Evolutionary conservation across 352 stramenopile species (phyloP).

Genomic region (Phytophthora pistaciae): DNA sequence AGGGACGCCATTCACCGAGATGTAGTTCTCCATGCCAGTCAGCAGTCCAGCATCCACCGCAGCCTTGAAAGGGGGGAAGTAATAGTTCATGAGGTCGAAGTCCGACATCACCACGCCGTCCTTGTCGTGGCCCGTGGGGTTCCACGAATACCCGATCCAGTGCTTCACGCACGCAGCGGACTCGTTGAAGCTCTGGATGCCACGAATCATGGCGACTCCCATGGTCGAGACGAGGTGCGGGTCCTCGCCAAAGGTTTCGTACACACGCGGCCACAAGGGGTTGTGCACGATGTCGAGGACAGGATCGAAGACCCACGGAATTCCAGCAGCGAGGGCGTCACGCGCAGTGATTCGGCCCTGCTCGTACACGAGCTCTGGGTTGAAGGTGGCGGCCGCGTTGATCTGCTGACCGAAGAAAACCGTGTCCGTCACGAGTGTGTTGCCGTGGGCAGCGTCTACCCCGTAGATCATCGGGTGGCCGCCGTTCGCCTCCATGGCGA

Average conservation of each 20-base stretch:
- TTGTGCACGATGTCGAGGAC: constrained; percentile 79
- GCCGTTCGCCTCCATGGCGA: constrained; percentile 1
- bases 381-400: constrained; percentile 83
- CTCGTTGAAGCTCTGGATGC: constrained; percentile 60
- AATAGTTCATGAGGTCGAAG: constrained; percentile 75
- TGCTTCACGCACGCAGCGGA: constrained; percentile 60
- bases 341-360: constrained; percentile 48
- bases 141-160: constrained; percentile 77
- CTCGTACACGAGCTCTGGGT: constrained; percentile 21
- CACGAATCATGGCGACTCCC: constrained; percentile 63
- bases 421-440: neutral
- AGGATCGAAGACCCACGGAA: constrained; percentile 88
- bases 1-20: constrained; percentile 87
- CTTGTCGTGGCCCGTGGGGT: constrained; percentile 76
- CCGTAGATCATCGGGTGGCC: constrained; percentile 2
- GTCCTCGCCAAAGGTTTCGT: constrained; percentile 94
- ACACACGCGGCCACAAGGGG: constrained; percentile 82
- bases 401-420: constrained; percentile 85
- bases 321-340: constrained; percentile 80
- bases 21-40: constrained; percentile 93
- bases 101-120: constrained; percentile 59
- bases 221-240: constrained; percentile 71
- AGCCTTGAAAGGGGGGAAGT: constrained; percentile 67
- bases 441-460: neutral
- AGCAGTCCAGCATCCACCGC: constrained; percentile 69